A percentile compares a stretch with the other conserved stretches of the same genome.
Evolutionary conservation across 345 rosid species (phyloP).

Genomic region (Turnera subulata): DNA sequence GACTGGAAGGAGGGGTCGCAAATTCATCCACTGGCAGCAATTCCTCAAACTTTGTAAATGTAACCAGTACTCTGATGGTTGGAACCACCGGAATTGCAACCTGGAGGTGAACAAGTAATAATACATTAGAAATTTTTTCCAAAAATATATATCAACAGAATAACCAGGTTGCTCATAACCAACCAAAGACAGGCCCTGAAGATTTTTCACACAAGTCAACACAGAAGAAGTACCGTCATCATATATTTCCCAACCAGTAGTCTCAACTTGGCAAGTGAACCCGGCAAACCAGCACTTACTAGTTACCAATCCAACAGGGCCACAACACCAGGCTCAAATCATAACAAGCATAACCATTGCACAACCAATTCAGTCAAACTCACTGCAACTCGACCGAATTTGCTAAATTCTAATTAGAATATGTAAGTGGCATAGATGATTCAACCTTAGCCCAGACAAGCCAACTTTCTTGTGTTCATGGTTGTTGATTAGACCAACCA

Average conservation of each 20-base stretch:
- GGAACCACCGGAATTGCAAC: slow-evolving; percentile 98
- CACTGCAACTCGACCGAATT: background rate
- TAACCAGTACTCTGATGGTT: slow-evolving; percentile 79
- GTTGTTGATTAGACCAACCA: background rate
- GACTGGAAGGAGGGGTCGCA: slow-evolving; percentile 90
- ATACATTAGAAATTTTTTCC: background rate
- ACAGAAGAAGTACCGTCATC: too few species aligned
- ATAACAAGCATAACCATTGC: too few species aligned
- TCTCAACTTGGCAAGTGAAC: too few species aligned
- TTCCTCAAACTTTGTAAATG: slow-evolving; percentile 92
- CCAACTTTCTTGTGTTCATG: background rate
- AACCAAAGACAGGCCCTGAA: background rate
- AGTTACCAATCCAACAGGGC: too few species aligned
- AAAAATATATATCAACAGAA: background rate
- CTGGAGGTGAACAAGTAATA: slow-evolving; percentile 29
- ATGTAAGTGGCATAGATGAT: background rate
- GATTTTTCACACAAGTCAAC: too few species aligned
- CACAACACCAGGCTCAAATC: too few species aligned
- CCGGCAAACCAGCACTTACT: too few species aligned
- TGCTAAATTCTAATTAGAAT: background rate
- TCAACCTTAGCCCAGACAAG: too few species aligned
- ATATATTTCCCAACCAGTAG: too few species aligned
- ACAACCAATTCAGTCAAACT: background rate
- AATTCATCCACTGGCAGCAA: slow-evolving; percentile 77
- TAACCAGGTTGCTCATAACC: background rate